Percentiles rank a stretch among this genome's conserved stretches.
Evolutionary conservation across 495 filamentous ascomycete species (phyloP).

Genomic region (Parathielavia appendiculata): DNA sequence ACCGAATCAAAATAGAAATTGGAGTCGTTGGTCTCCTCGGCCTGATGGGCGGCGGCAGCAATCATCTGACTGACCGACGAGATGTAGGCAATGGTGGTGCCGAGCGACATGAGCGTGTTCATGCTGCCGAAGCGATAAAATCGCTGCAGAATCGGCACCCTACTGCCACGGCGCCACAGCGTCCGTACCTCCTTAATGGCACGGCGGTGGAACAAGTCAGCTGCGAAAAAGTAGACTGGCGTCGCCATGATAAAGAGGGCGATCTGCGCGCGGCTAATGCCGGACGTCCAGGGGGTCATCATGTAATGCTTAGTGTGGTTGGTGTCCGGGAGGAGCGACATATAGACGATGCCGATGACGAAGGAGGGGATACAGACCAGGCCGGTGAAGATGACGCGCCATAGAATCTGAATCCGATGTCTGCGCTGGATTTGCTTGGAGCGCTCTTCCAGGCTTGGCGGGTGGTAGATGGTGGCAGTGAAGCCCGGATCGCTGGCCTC

Average conservation of each 20-base stretch:
- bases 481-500: conserved; percentile 60
- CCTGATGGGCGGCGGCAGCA: conserved; percentile 51
- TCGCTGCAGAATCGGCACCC: conserved; percentile 64
- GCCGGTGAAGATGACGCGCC: conserved; percentile 66
- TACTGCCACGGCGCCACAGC: conserved; percentile 77
- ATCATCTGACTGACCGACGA: conserved; percentile 76
- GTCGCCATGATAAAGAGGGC: conserved; percentile 81
- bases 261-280: conserved; percentile 73
- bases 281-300: conserved; percentile 65
- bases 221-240: conserved; percentile 83
- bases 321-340: conserved; percentile 64
- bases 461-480: conserved; percentile 64
- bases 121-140: conserved; percentile 95
- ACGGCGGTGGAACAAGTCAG: conserved; percentile 78
- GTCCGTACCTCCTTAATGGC: conserved; percentile 73
- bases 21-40: conserved; percentile 39
- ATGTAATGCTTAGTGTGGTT: conserved; percentile 57
- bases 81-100: conserved; percentile 84
- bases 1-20: conserved; percentile 91
- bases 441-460: conserved; percentile 79
- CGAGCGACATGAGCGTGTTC: conserved; percentile 88
- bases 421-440: conserved; percentile 63
- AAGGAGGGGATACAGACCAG: conserved; percentile 79
- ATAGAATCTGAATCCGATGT: conserved; percentile 56
- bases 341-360: conserved; percentile 84